phyloP scores from a whole-genome alignment of 352 stramenopile genomes.

The Phytophthora sansomeana region DNA sequence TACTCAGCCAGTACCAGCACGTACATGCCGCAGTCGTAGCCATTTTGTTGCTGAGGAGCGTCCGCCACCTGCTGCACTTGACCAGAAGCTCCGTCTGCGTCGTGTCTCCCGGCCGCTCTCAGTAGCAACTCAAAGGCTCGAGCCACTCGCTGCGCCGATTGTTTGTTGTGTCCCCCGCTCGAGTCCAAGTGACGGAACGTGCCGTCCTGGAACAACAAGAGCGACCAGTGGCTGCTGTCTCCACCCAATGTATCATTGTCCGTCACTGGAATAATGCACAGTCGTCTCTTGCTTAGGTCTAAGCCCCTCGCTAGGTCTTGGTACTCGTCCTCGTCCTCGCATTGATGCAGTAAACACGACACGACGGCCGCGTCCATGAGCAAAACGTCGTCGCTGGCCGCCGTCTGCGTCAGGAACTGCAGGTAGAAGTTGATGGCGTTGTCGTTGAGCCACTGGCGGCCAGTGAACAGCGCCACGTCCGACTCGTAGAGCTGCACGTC shows the following conservation, averaged over 20 bases:
- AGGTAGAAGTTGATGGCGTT: conserved; percentile 89
- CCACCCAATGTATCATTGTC: conserved; percentile 67
- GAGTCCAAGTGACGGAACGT: conserved; percentile 80
- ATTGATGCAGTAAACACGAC: conserved; percentile 85
- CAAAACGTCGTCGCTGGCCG: conserved; percentile 45
- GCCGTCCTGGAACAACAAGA: conserved; percentile 57
- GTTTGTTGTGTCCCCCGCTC: conserved; percentile 65
- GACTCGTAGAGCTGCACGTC: conserved; percentile 85
- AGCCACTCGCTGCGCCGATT: conserved; percentile 51
- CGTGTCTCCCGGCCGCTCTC: conserved; percentile 11
- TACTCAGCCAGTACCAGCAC: conserved; percentile 76
- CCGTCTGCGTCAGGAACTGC: conserved; percentile 63
- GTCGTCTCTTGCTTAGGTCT: conserved; percentile 37
- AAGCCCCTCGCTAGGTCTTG: conserved; percentile 62
- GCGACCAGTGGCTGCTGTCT: conserved; percentile 79
- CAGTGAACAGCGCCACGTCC: conserved; percentile 76
- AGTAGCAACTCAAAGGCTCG: conserved; percentile 56
- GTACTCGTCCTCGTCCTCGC: conserved; percentile 84
- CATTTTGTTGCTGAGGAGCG: conserved; percentile 76
- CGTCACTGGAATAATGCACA: conserved; percentile 77
- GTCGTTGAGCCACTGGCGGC: conserved; percentile 82
- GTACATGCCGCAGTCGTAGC: conserved; percentile 87
- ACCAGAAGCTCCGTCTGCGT: conserved; percentile 12
- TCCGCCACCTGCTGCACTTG: conserved; percentile 45
- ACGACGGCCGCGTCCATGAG: conserved; percentile 83